Percentiles rank a stretch among this genome's conserved stretches.
Conservation (phyloP, 192 early-diverging fungal species). For the Bifiguratus adelaidae region DNA sequence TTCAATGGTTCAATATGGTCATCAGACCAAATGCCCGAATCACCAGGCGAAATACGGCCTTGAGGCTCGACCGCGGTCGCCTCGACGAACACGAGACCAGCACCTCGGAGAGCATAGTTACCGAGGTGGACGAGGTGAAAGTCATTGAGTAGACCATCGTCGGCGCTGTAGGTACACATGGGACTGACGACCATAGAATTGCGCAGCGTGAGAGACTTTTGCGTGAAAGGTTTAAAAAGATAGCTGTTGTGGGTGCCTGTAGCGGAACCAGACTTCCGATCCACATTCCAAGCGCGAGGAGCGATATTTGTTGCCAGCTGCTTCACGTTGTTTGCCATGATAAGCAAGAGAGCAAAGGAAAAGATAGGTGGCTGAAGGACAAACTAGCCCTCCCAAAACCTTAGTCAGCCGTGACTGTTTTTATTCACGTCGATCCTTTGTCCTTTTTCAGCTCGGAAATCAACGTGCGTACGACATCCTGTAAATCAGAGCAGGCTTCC, state of each 20-base stretch:
- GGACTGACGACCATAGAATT: conserved; percentile 73
- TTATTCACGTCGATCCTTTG: no score
- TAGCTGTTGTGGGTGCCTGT: conserved; percentile 28
- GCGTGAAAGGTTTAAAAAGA: conserved; percentile 57
- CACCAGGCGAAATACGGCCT: conserved; percentile 69
- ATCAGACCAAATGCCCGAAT: conserved; percentile 76
- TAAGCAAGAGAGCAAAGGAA: no score
- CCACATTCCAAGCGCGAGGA: no score
- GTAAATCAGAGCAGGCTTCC: no score
- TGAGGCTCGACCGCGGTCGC: conserved; percentile 61
- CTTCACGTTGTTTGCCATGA: no score
- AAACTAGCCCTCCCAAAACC: no score
- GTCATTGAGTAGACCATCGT: conserved; percentile 55
- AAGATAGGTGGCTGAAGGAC: no score
- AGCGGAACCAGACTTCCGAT: no score
- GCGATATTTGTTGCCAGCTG: no score
- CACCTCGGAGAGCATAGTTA: conserved; percentile 65
- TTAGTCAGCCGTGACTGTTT: no score
- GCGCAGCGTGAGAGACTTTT: conserved; percentile 56
- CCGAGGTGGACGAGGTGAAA: conserved; percentile 54
- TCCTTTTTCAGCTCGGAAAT: no score
- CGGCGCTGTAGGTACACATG: conserved; percentile 73
- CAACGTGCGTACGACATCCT: no score
- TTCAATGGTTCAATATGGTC: conserved; percentile 55
- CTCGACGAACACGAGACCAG: conserved; percentile 73